Base-by-base conservation (phyloP, 306 rosid genomes). In the Notholithocarpus densiflorus region DNA sequence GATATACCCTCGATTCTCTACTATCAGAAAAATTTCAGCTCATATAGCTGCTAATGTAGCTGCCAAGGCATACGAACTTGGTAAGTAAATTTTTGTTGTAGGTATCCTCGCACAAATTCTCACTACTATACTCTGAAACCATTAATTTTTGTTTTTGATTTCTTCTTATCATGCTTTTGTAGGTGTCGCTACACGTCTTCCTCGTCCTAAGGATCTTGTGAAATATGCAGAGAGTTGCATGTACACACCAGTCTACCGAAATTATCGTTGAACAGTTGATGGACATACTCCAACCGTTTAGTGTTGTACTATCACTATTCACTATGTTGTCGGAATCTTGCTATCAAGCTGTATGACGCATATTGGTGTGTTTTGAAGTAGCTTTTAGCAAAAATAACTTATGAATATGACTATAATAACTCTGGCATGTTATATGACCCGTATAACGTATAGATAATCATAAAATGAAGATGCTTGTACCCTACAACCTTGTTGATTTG, bases 181-280 rank as follows among this genome's bases (percentile, higher is more conserved):
- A 94, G 98, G 98, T 5, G 73, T 94, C 91, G 98, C 97, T 15
- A 87, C 98, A 17, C 94, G 83, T 72, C 94, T 90, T 77, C 98
- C 98, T 24, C 98, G 92, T 52, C 98, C 98, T 10, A 79, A 77
- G 82, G 76, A 92, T 87, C 98, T 94, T 37, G 79, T 92, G 75
- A 89, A 89, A 85, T 81, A 79, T 80, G 97, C 98, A 3, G 98
- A 94, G 89, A 92, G 97, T 73, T 89, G 98, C 87, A 94, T 94
- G 98, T 94, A 94, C 83, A 89, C 89, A 13, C 98, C 94, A 10
- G 8, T 75, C 66, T 94, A 92, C 83, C 83, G 97, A 76, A 85
- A 68, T 79, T 92, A 90, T 77, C 88, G 97, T 51, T 93, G 83
- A 89, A 72, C n/a, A 29, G 13, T 52, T 43, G 20, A 20, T 13